phyloP scores from a whole-genome alignment of 2,329 filamentous ascomycete species.

The Xylaria sp. region DNA sequence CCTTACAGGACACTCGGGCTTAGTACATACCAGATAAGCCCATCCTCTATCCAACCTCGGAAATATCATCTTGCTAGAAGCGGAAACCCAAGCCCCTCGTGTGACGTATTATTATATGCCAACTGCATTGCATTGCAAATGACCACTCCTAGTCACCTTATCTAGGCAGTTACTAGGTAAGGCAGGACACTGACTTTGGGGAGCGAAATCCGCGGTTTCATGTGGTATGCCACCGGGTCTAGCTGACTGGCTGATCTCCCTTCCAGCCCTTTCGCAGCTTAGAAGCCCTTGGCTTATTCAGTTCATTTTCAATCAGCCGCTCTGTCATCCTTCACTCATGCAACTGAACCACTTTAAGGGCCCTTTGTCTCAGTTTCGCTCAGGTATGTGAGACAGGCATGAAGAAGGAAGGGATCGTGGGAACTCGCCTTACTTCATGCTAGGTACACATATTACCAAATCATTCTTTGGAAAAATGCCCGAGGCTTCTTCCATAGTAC shows the following conservation, averaged over 20 bases:
- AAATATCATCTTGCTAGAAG: conserved; percentile 2
- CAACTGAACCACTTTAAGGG: not conserved
- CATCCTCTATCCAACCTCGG: not conserved
- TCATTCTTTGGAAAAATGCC: too few relatives aligned
- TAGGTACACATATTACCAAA: not conserved
- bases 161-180: too few relatives aligned
- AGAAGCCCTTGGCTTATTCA: not conserved
- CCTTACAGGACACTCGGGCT: not conserved
- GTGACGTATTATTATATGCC: conserved; percentile 15
- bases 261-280: too few relatives aligned
- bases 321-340: not conserved
- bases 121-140: conserved; percentile 6
- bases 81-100: conserved; percentile 18
- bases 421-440: not conserved
- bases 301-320: not conserved
- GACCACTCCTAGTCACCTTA: too few relatives aligned
- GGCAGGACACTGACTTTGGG: not conserved
- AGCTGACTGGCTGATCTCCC: not conserved
- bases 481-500: not conserved
- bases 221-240: conserved; percentile 16
- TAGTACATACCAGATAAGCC: not conserved
- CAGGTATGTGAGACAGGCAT: conserved; percentile 3
- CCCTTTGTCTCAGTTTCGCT: conserved; percentile 1
- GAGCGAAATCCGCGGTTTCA: conserved; percentile 17
- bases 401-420: not conserved